Evolutionary conservation across 148 eudicot species (phyloP).

Genomic region (Limonium bicolor): DNA sequence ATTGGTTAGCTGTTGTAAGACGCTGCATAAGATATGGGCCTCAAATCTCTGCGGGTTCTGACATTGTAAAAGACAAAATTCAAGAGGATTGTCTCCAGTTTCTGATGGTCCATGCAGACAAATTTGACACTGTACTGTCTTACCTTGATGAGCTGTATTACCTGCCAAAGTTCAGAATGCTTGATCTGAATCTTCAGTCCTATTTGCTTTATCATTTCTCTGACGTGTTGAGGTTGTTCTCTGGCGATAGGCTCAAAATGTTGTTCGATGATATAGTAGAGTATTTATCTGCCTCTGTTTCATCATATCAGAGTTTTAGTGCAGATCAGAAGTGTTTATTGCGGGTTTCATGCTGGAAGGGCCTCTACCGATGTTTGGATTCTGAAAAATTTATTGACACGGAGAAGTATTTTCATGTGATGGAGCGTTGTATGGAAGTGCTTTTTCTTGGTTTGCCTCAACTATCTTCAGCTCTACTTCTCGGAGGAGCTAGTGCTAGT

Average conservation of each 20-base stretch:
- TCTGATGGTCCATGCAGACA: slow-evolving; percentile 52
- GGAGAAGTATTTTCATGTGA: slow-evolving; percentile 24
- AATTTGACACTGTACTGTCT: slow-evolving; percentile 41
- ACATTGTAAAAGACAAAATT: slow-evolving; percentile 27
- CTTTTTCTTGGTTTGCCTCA: slow-evolving; percentile 51
- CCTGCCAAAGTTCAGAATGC: slow-evolving; percentile 55
- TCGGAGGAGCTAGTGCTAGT: slow-evolving; percentile 12
- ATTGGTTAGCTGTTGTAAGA: slow-evolving; percentile 69
- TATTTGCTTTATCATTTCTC: slow-evolving; percentile 49
- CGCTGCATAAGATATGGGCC: slow-evolving; percentile 69
- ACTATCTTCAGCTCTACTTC: slow-evolving; percentile 11
- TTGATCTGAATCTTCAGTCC: slow-evolving; percentile 55
- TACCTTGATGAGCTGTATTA: slow-evolving; percentile 78
- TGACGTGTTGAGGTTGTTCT: slow-evolving; percentile 48
- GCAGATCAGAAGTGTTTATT: slow-evolving; percentile 30
- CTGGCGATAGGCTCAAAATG: slow-evolving; percentile 54
- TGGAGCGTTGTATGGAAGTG: slow-evolving; percentile 68
- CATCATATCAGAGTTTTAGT: slow-evolving; percentile 20
- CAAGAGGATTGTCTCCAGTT: slow-evolving; percentile 65
- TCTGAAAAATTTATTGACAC: slow-evolving; percentile 26
- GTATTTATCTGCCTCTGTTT: slow-evolving; percentile 33
- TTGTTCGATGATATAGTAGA: slow-evolving; percentile 51
- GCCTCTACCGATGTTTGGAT: slow-evolving; percentile 34
- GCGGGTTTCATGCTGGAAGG: slow-evolving; percentile 69
- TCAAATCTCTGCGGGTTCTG: slow-evolving; percentile 19